phyloP scores from a whole-genome alignment of 2,329 filamentous ascomycete genomes.

The Diplodia sapinea region DNA sequence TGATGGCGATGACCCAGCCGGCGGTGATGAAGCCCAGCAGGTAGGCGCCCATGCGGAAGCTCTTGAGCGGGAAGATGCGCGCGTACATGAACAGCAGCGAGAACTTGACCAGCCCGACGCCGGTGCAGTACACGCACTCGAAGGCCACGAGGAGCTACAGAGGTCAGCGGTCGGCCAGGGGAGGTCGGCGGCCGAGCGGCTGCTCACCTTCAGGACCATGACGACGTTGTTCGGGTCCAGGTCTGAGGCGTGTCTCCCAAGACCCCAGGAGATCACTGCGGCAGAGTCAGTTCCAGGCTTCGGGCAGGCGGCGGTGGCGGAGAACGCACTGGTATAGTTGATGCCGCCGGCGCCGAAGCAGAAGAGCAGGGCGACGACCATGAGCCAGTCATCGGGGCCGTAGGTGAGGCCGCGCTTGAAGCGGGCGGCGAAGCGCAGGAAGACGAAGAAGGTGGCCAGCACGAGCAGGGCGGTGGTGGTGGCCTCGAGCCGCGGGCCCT shows the following conservation, averaged over 20 bases:
- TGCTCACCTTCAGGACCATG: slow-evolving; percentile 27
- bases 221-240: slow-evolving; percentile 25
- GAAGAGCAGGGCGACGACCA: slow-evolving; percentile 37
- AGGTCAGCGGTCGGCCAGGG: not conserved
- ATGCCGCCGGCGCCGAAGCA: slow-evolving; percentile 25
- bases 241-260: slow-evolving; percentile 34
- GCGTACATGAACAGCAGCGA: slow-evolving; percentile 60
- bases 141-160: slow-evolving; percentile 54
- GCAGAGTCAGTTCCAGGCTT: not conserved
- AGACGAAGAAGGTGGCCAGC: slow-evolving; percentile 25
- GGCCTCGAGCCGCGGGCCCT: slow-evolving; percentile 16
- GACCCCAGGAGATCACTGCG: slow-evolving; percentile 34
- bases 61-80: slow-evolving; percentile 57
- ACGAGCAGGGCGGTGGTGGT: slow-evolving; percentile 28
- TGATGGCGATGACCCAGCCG: slow-evolving; percentile 56
- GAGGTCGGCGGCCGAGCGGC: not conserved
- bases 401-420: slow-evolving; percentile 33
- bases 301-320: no score
- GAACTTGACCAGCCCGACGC: slow-evolving; percentile 58
- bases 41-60: slow-evolving; percentile 53
- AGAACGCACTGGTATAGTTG: slow-evolving; percentile 22
- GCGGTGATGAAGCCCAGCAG: slow-evolving; percentile 53
- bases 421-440: slow-evolving; percentile 24
- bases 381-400: slow-evolving; percentile 42
- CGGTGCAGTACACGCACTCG: slow-evolving; percentile 57